A percentile compares a stretch with the other conserved stretches of the same genome.
Evolutionary conservation across 2,329 filamentous ascomycete genomes (phyloP).

Genomic region (Ophioceras dolichostomum): DNA sequence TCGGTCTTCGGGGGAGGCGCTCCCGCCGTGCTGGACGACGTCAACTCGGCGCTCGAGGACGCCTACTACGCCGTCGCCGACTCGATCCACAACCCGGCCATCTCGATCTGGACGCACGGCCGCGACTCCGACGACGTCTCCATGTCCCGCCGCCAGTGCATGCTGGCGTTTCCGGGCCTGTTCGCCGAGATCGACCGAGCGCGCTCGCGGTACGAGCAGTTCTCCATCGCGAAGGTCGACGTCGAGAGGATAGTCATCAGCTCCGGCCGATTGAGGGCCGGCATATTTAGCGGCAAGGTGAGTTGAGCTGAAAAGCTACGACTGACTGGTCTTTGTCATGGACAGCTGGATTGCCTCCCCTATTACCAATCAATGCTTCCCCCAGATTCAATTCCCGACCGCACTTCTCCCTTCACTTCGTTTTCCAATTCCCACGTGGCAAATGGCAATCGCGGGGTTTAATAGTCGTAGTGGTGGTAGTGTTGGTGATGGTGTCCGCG

Average conservation of each 20-base stretch:
- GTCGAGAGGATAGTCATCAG: background rate
- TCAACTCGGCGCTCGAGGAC: background rate
- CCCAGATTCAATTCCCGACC: too few species aligned
- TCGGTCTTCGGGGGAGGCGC: background rate
- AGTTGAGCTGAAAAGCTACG: background rate
- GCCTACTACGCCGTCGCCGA: background rate
- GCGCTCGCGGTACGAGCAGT: background rate
- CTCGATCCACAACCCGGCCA: background rate
- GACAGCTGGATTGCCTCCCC: too few species aligned
- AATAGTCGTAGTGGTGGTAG: too few species aligned
- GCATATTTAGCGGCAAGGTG: background rate
- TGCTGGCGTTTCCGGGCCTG: background rate
- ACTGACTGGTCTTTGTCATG: background rate
- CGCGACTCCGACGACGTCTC: background rate
- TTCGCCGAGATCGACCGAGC: background rate
- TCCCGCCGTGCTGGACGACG: background rate
- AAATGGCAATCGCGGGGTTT: too few species aligned
- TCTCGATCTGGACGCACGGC: background rate
- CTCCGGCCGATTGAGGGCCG: background rate
- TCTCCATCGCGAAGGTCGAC: background rate
- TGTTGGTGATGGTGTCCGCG: too few species aligned
- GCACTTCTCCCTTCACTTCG: too few species aligned
- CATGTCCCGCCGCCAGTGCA: background rate
- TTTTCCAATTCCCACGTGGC: too few species aligned
- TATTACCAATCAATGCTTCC: too few species aligned